Conservation (phyloP, 2,329 filamentous ascomycete species). For the Epichloe sp. region DNA sequence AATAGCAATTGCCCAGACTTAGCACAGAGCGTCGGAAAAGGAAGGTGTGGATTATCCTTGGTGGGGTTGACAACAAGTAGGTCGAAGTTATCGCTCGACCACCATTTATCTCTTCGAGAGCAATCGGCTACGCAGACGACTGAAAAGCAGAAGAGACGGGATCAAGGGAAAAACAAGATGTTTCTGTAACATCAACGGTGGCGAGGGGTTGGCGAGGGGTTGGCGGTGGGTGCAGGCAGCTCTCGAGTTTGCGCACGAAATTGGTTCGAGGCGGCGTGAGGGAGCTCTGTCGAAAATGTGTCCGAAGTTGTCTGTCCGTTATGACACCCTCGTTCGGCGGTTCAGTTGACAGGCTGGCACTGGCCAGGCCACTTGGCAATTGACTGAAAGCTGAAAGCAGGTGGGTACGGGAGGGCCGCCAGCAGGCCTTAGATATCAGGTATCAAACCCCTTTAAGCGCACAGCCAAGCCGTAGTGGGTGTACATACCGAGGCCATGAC, state of each 20-base stretch:
- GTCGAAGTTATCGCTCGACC: constrained; percentile 1
- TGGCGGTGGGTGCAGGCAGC: background rate
- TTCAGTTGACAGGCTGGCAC: constrained; percentile 7
- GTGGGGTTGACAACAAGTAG: constrained; percentile 2
- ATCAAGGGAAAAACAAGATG: background rate
- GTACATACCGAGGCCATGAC: no score
- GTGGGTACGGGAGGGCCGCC: background rate
- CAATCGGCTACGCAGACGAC: background rate
- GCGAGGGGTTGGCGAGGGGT: background rate
- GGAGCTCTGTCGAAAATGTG: constrained; percentile 7
- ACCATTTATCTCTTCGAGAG: constrained; percentile 3
- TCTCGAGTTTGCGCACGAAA: constrained; percentile 1
- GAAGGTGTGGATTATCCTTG: background rate
- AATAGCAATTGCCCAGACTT: background rate
- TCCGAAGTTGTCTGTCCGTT: constrained; percentile 1
- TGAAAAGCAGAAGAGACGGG: background rate
- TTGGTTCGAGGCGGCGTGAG: background rate
- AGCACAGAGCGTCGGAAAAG: background rate
- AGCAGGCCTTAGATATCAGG: constrained; percentile 8
- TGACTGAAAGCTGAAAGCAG: background rate
- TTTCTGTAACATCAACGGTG: background rate
- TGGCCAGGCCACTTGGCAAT: background rate
- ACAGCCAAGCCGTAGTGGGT: no score
- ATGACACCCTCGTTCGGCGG: constrained; percentile 2
- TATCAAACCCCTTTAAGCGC: constrained; percentile 2